These are phyloP conservation scores for Citrullus mucosospermus DNA, from an alignment of 306 rosid genomes.

Conservation along the genomic window DNA sequence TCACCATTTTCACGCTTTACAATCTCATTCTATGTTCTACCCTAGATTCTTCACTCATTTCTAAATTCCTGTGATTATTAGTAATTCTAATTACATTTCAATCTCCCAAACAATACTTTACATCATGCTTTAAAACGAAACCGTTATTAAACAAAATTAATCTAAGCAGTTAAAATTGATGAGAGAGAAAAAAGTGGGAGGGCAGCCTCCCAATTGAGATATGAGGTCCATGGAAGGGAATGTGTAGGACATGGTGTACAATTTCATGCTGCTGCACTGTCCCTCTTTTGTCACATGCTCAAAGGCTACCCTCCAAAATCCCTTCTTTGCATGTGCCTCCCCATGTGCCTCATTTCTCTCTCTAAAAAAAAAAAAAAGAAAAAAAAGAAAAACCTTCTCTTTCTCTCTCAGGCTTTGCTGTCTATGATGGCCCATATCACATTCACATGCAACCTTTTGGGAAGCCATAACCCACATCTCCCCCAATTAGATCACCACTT, in stretches of 20 bases:
- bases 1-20: too few species aligned
- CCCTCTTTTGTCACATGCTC: constrained; percentile 59
- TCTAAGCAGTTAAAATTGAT: too few species aligned
- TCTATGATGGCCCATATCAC: constrained; percentile 51
- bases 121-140: neutral
- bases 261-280: constrained; percentile 72
- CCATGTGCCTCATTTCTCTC: constrained; percentile 36
- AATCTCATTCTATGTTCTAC: too few species aligned
- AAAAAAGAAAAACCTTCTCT: neutral
- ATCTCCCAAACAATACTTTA: too few species aligned
- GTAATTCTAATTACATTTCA: too few species aligned
- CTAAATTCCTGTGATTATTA: too few species aligned
- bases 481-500: neutral
- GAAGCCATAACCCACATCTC: constrained; percentile 34
- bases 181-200: neutral
- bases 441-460: constrained; percentile 71
- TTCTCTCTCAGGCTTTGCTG: neutral
- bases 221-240: constrained; percentile 66
- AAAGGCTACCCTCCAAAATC: constrained; percentile 5
- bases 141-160: neutral
- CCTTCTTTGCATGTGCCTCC: constrained; percentile 34
- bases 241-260: constrained; percentile 89
- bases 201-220: constrained; percentile 6
- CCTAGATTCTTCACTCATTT: too few species aligned
- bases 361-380: neutral